Base-by-base conservation (phyloP, 2,329 filamentous ascomycete genomes). In the Colletotrichum tamarilloi region DNA sequence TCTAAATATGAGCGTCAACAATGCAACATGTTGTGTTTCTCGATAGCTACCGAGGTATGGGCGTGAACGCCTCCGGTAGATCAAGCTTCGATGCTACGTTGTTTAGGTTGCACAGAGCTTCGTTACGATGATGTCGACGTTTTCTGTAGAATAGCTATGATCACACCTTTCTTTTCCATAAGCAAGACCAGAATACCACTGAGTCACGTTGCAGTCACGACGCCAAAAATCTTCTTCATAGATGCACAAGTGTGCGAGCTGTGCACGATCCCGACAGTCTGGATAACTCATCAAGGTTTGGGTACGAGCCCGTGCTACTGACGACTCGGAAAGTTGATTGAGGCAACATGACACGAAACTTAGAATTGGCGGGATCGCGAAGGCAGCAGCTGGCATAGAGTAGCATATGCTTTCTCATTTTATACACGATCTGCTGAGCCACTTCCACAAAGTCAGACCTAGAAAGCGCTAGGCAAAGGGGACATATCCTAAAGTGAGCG, bases 141-240 rank as follows among this genome's bases (percentile, higher is more conserved):
- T 11, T 12, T 11, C 16, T 9, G 42, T 12, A 24, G 32, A 38
- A 8, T 22, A 49, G 9, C 4, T 24, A n/a, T 53, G 22, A 42
- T 28, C 32, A 22, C 26, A 16, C 8, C 26, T 56, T 46, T 56
- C 28, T 26, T 14, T 38, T 28, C 60, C 19, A 49, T 11, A 22
- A 49, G 11, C 42, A 22, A 19, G 11, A 14, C 6, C 16, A 32
- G 5, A 22, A n/a, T 14, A 19, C 26, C 4, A 22, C 38, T 22
- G 22, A 65, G 60, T 38, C 60, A 49, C 35, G 67, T 69, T 69
- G 26, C 67, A 65, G 16, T 28, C 22, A 28, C 26, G n/a, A 53
- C 22, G 28, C 8, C 26, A 52, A 8, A 52, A 52, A 22, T 22
- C 30, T 55, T 49, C 49, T 38, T 24, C 22, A 19, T 8, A 24